A percentile compares a stretch with the other conserved stretches of the same genome.
These are phyloP conservation scores for Myriosclerotinia curreyana DNA, from an alignment of 2,329 filamentous ascomycete genomes.

Conservation along the genomic window DNA sequence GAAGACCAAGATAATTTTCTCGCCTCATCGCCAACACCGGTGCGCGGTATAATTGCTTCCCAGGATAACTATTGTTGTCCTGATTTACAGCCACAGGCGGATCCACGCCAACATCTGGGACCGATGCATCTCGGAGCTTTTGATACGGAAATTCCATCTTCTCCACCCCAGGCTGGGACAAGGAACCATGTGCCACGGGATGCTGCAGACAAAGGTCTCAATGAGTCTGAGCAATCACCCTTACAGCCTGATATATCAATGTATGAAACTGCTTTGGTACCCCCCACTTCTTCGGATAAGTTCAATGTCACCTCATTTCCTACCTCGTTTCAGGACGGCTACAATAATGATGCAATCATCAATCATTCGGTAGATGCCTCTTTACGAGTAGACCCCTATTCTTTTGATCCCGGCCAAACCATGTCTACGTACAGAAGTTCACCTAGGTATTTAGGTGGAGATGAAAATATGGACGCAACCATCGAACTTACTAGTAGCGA, in stretches of 20 bases:
- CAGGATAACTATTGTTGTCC: conserved; percentile 52
- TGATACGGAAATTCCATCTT: conserved; percentile 44
- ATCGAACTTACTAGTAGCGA: conserved; percentile 19
- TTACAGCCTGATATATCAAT: background rate
- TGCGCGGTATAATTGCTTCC: conserved; percentile 49
- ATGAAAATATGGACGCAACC: conserved; percentile 9
- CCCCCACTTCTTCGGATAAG: conserved; percentile 33
- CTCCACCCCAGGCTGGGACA: conserved; percentile 27
- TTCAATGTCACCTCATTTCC: conserved; percentile 33
- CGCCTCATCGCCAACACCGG: conserved; percentile 57
- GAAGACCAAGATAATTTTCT: conserved; percentile 41
- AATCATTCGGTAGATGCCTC: conserved; percentile 25
- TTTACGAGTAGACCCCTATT: conserved; percentile 30
- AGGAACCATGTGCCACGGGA: background rate
- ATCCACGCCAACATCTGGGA: background rate
- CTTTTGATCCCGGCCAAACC: conserved; percentile 21
- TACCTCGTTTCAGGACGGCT: background rate
- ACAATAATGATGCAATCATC: conserved; percentile 2
- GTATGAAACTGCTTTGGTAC: background rate
- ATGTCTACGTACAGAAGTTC: conserved; percentile 29
- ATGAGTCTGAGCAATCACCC: background rate
- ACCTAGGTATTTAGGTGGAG: background rate
- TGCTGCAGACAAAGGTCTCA: background rate
- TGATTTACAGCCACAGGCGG: conserved; percentile 50
- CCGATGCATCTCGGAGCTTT: background rate